phyloP scores from a whole-genome alignment of 2,329 filamentous ascomycete genomes.

The Colletotrichum cordylinicola region DNA sequence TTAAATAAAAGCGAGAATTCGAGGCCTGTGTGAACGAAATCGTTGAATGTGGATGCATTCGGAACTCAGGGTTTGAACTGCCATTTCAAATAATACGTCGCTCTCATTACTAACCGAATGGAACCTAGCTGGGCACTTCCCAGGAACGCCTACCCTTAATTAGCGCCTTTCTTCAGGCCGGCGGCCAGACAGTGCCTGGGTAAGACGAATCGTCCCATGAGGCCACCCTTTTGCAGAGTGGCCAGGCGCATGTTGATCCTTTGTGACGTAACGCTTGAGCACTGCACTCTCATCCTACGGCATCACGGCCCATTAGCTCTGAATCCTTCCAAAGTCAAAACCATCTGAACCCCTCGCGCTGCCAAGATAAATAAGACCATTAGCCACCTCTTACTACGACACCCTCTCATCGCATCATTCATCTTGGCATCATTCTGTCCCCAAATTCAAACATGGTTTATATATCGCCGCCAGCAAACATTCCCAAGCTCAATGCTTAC shows the following conservation, averaged over 20 bases:
- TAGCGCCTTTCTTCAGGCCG: neutral
- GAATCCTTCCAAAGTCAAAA: neutral
- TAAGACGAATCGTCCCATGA: neutral
- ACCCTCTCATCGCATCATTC: neutral
- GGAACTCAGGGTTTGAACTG: neutral
- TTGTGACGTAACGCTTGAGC: neutral
- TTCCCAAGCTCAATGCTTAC: neutral
- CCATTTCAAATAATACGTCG: neutral
- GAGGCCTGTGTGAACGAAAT: neutral
- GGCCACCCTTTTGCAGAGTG: neutral
- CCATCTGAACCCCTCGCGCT: neutral
- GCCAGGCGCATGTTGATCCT: neutral
- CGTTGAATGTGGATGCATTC: neutral
- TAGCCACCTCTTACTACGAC: neutral
- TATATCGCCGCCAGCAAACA: neutral
- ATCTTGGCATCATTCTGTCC: neutral
- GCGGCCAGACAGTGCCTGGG: neutral
- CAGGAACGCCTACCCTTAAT: neutral
- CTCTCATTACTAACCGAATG: neutral
- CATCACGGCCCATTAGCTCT: neutral
- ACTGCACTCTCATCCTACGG: neutral
- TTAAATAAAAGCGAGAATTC: neutral
- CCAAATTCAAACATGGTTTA: neutral
- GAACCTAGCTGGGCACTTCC: neutral
- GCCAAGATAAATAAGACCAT: neutral